Evolutionary conservation across 108 stramenopile species (phyloP), one percentile per base, ranked within the genome.

Genomic region (Hondaea fermentalgiana): DNA sequence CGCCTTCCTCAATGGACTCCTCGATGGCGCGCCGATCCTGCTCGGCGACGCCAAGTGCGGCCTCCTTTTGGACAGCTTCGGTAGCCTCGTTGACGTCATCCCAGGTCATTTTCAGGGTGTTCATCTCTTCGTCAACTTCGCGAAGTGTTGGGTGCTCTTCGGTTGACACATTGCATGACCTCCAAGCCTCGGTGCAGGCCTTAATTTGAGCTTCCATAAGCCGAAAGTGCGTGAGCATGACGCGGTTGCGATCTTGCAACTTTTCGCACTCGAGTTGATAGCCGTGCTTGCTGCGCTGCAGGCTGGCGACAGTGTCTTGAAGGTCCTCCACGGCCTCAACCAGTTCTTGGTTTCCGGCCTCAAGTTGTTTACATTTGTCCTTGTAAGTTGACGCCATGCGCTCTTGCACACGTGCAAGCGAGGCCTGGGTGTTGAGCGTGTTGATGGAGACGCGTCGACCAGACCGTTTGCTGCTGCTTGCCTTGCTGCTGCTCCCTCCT

Each of bases 181-280:
- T n/a, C 76, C 76, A 83, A 35, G 76, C 76, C 4, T 53, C 76
- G 76, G 28, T 28, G 76, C 76, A 83, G 25, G 76, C 76, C n/a
- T 25, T 53, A 23, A 83, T 83, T 35, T 83, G 76, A 23, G 76
- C 76, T 3, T 83, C 76, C 76, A 83, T 83, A 0, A 83, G 49
- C 28, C 76, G 44, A 45, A 83, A 83, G 76, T 83, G 45, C 6
- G 49, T 28, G 23, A 83, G 51, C 76, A 83, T 47, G 23, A 83
- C 51, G 51, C 76, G 76, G 76, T 83, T 83, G 45, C 76, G 45
- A 45, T 83, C 76, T 23, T 83, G 76, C 19, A 83, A 28, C 23
- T 83, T 83, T 45, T 83, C 76, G 76, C 76, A 83, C 49, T 83
- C 76, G 28, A 83, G 76, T 45, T 83, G 76, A 23, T 83, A 83